A percentile compares a stretch with the other conserved stretches of the same genome.
Conservation (phyloP, 1,139 yeast species). For the Nakaseomyces sp. region DNA sequence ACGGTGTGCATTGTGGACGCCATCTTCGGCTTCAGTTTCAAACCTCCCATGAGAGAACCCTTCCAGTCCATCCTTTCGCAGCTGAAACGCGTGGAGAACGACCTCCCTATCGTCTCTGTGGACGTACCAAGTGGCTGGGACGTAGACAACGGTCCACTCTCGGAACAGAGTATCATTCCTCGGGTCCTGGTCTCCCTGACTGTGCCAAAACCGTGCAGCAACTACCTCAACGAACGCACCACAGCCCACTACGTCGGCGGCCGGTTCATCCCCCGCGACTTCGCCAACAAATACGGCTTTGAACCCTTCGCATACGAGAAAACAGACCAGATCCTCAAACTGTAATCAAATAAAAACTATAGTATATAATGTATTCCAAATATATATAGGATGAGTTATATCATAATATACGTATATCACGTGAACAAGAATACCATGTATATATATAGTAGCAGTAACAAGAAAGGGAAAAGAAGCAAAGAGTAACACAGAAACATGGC, state of each 20-base stretch:
- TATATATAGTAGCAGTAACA: too few relatives aligned
- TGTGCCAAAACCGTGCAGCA: constrained; percentile 87
- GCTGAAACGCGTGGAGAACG: constrained; percentile 35
- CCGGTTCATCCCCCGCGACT: constrained; percentile 55
- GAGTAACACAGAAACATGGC: too few relatives aligned
- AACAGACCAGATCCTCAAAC: constrained; percentile 40
- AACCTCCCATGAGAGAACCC: constrained; percentile 80
- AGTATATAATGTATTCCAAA: too few relatives aligned
- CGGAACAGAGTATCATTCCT: constrained; percentile 45
- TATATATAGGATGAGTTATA: too few relatives aligned
- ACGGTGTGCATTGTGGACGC: constrained; percentile 56
- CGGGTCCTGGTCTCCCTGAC: constrained; percentile 70
- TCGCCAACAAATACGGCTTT: constrained; percentile 69
- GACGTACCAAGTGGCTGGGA: constrained; percentile 98
- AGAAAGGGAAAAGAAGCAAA: too few relatives aligned
- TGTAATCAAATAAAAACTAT: constrained; percentile 11
- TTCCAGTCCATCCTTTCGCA: constrained; percentile 50
- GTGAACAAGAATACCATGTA: too few relatives aligned
- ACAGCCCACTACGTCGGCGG: constrained; percentile 78
- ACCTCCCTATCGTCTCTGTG: constrained; percentile 61
- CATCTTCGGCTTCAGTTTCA: constrained; percentile 86
- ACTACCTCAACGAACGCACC: constrained; percentile 33
- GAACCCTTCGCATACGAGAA: constrained; percentile 49
- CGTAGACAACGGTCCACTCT: constrained; percentile 72
- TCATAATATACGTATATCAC: neutral